Evolutionary conservation across 1,139 yeast genomes (phyloP).

Genomic region (Petasospora rhodanensis): DNA sequence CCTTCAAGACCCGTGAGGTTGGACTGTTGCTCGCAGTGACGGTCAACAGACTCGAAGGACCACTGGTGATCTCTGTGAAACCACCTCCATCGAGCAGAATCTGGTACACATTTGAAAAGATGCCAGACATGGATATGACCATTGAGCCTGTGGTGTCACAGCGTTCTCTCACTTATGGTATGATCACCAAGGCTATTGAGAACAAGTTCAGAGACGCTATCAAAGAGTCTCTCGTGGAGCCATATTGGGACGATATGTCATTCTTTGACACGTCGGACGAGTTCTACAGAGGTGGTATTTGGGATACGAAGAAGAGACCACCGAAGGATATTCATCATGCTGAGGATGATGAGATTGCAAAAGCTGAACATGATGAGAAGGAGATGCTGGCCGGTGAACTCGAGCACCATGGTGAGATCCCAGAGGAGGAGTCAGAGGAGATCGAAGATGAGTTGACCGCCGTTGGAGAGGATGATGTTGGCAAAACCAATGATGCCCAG

Average conservation of each 20-base stretch:
- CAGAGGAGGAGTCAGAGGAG: too few species aligned
- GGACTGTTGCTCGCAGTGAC: slow-evolving; percentile 71
- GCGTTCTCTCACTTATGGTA: slow-evolving; percentile 68
- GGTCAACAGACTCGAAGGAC: slow-evolving; percentile 67
- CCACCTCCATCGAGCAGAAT: slow-evolving; percentile 88
- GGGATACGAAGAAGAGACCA: slow-evolving; percentile 51
- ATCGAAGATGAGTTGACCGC: too few species aligned
- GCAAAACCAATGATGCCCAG: slow-evolving; percentile 5
- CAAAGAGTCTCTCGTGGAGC: slow-evolving; percentile 73
- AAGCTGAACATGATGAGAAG: not conserved
- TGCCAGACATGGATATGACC: slow-evolving; percentile 69
- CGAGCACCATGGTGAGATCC: too few species aligned
- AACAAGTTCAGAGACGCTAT: slow-evolving; percentile 76
- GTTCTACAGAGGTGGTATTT: slow-evolving; percentile 85
- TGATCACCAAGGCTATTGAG: slow-evolving; percentile 77
- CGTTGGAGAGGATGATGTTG: too few species aligned
- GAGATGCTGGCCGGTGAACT: too few species aligned
- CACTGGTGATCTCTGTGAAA: slow-evolving; percentile 62
- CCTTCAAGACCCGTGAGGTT: slow-evolving; percentile 73
- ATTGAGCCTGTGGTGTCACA: slow-evolving; percentile 89
- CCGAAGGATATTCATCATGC: slow-evolving; percentile 9
- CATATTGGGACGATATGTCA: slow-evolving; percentile 83
- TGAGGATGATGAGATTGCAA: slow-evolving; percentile 1
- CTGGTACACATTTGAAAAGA: slow-evolving; percentile 84
- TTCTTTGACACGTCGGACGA: slow-evolving; percentile 63